Evolutionary conservation across 331 rosid genomes (phyloP).

Genomic region (Ulmus americana): DNA sequence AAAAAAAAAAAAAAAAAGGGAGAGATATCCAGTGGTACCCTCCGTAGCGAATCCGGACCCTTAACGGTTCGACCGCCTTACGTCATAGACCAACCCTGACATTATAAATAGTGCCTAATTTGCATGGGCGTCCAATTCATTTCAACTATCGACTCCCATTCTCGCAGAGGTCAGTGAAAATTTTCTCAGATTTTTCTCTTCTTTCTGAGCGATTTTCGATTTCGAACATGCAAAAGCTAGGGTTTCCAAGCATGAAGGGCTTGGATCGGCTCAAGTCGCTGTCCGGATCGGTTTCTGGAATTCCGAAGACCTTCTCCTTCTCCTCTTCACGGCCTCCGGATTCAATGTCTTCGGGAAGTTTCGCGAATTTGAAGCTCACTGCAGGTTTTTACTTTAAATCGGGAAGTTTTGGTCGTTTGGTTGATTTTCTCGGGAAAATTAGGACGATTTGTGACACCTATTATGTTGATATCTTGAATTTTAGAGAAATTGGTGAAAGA

Average conservation of each 20-base stretch:
- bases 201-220: constrained; percentile 13
- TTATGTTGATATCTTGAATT: constrained; percentile 20
- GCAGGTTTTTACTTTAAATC: constrained; percentile 55
- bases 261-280: constrained; percentile 76
- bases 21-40: too few relatives aligned
- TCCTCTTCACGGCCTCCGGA: constrained; percentile 65
- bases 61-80: background rate
- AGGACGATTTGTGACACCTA: constrained; percentile 16
- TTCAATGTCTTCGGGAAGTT: constrained; percentile 61
- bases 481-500: constrained; percentile 85
- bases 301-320: constrained; percentile 43
- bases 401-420: constrained; percentile 7
- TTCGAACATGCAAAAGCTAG: constrained; percentile 65
- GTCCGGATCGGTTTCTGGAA: constrained; percentile 47
- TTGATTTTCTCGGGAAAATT: constrained; percentile 14
- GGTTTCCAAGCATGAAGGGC: constrained; percentile 59
- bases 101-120: background rate
- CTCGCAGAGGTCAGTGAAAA: constrained; percentile 14
- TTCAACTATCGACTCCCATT: constrained; percentile 6
- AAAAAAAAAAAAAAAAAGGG: too few relatives aligned
- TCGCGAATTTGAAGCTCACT: constrained; percentile 71
- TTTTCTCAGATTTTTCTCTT: constrained; percentile 34
- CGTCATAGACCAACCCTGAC: background rate
- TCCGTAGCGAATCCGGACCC: background rate
- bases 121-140: constrained; percentile 29